Conservation (phyloP, 306 rosid genomes). For the Sphenostylis stenocarpa region DNA sequence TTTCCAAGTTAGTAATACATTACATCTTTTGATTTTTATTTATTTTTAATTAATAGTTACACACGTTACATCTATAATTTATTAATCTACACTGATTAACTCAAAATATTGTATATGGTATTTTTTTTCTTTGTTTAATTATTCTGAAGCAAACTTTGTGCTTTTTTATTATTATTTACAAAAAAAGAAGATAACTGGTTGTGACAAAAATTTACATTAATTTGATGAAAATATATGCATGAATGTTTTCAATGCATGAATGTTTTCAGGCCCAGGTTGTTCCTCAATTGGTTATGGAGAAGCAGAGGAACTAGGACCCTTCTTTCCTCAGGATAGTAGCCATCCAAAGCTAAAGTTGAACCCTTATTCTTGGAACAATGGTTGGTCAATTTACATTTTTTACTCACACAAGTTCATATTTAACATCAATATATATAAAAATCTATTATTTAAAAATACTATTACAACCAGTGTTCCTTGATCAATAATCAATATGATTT, state of each 20-base stretch:
- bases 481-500: neutral
- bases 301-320: constrained; percentile 92
- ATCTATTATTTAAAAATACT: neutral
- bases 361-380: constrained; percentile 79
- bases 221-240: neutral
- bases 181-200: neutral
- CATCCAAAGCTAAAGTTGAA: constrained; percentile 71
- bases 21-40: neutral
- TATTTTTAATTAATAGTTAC: neutral
- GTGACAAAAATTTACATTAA: neutral
- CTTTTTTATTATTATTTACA: no score
- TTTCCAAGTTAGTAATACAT: neutral
- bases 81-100: neutral
- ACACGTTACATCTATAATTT: neutral
- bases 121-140: no score
- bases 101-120: no score
- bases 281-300: constrained; percentile 86
- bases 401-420: neutral
- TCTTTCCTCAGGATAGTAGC: constrained; percentile 68
- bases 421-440: neutral
- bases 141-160: no score
- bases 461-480: neutral
- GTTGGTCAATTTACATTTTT: constrained; percentile 24
- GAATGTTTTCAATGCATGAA: constrained; percentile 37
- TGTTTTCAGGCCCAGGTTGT: constrained; percentile 80